Conservation (phyloP, 1,139 yeast species). For the Geotrichum europaeum region DNA sequence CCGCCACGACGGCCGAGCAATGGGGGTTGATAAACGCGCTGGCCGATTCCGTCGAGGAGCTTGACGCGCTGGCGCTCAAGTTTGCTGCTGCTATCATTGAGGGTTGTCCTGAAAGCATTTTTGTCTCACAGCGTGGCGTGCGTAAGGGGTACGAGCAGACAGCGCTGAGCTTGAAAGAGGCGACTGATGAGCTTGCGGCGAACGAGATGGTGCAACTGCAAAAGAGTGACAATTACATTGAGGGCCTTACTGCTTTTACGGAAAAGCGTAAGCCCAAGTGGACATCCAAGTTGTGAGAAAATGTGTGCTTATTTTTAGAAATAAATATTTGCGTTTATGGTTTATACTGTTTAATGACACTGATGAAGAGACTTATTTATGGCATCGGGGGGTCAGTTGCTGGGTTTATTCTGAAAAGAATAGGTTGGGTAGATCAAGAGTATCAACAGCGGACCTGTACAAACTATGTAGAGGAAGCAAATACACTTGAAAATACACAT, state of each 20-base stretch:
- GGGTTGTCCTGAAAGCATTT: conserved; percentile 31
- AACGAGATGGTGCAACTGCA: neutral
- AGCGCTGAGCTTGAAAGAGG: conserved; percentile 15
- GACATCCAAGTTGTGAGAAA: conserved; percentile 16
- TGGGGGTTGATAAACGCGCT: conserved; percentile 33
- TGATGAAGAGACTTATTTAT: too few relatives aligned
- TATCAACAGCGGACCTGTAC: too few relatives aligned
- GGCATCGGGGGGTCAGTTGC: too few relatives aligned
- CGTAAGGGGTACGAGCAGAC: conserved; percentile 28
- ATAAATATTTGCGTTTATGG: neutral
- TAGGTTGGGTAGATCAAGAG: too few relatives aligned
- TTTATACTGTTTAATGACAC: neutral
- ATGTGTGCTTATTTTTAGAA: neutral
- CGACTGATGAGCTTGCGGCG: neutral
- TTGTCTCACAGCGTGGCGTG: conserved; percentile 27
- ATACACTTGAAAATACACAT: too few relatives aligned
- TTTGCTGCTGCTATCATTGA: conserved; percentile 25
- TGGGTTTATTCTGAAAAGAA: too few relatives aligned
- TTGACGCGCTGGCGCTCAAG: conserved; percentile 28
- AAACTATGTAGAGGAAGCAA: too few relatives aligned
- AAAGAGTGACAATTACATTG: conserved; percentile 13
- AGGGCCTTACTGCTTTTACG: conserved; percentile 24
- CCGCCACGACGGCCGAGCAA: conserved; percentile 26
- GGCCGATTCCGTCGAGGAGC: conserved; percentile 24
- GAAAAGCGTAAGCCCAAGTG: conserved; percentile 30